phyloP scores from a whole-genome alignment of 73 alveolate genomes.

The Blepharisma japonicum region DNA sequence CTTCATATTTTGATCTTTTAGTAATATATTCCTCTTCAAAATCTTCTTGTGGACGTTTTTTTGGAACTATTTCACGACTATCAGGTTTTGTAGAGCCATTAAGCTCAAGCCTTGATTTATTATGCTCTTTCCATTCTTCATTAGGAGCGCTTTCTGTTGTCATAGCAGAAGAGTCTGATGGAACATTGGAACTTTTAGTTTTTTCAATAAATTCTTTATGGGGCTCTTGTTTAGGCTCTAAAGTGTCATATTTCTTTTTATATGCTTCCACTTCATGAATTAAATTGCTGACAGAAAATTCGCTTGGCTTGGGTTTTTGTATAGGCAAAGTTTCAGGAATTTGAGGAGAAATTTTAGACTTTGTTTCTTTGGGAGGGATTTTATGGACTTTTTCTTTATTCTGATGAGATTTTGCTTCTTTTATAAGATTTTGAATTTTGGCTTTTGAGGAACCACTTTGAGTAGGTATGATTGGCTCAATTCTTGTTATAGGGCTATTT shows the following conservation, averaged over 20 bases:
- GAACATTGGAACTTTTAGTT: background rate
- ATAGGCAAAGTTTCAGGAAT: too few species aligned
- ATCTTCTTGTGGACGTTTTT: background rate
- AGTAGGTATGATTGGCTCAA: too few species aligned
- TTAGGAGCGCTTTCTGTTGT: background rate
- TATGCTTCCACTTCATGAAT: constrained; percentile 3
- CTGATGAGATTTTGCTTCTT: too few species aligned
- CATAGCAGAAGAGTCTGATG: background rate
- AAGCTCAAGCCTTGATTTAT: background rate
- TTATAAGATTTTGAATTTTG: too few species aligned
- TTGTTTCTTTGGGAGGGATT: too few species aligned
- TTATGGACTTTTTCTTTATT: too few species aligned
- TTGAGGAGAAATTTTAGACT: too few species aligned
- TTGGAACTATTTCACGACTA: too few species aligned
- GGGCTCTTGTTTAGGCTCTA: background rate
- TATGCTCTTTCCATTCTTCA: constrained; percentile 25
- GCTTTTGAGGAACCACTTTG: too few species aligned
- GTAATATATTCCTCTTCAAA: background rate
- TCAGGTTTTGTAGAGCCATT: background rate
- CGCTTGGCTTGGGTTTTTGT: background rate
- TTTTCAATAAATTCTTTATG: background rate
- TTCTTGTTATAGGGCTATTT: too few species aligned
- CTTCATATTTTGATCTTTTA: background rate
- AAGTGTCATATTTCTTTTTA: background rate
- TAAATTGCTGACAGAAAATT: background rate